phyloP scores from a whole-genome alignment of 805 yeast genomes.

The Cyberlindnera saturnus region DNA sequence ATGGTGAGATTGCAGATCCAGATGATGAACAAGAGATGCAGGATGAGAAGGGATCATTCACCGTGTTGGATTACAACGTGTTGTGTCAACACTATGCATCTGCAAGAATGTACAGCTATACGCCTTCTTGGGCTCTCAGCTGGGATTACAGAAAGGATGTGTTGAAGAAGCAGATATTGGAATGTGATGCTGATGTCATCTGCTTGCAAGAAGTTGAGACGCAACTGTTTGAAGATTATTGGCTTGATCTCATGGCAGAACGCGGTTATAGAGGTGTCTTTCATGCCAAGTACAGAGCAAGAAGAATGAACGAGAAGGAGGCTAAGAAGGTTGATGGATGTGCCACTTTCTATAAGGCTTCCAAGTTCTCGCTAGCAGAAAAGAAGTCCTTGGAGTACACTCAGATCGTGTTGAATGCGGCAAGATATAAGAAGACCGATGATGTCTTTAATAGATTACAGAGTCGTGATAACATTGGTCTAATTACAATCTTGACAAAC shows the following conservation, averaged over 20 bases:
- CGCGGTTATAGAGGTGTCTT: constrained; percentile 78
- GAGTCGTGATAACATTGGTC: constrained; percentile 91
- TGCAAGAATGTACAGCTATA: constrained; percentile 82
- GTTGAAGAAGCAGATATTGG: constrained; percentile 65
- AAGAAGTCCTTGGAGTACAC: constrained; percentile 79
- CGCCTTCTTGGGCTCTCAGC: constrained; percentile 94
- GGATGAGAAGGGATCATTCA: constrained; percentile 42
- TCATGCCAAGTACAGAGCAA: constrained; percentile 86
- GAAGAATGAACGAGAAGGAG: constrained; percentile 76
- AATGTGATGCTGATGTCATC: constrained; percentile 64
- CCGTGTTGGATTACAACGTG: constrained; percentile 83
- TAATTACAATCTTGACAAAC: constrained; percentile 70
- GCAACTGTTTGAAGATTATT: constrained; percentile 75
- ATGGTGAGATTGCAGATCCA: constrained; percentile 49
- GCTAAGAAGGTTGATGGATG: constrained; percentile 95
- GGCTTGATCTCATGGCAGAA: constrained; percentile 68
- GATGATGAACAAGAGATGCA: constrained; percentile 23
- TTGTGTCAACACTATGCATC: constrained; percentile 96
- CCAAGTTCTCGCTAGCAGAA: constrained; percentile 64
- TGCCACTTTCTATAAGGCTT: constrained; percentile 79
- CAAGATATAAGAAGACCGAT: constrained; percentile 85
- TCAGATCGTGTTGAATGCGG: constrained; percentile 70
- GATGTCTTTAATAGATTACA: constrained; percentile 94
- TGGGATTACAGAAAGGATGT: constrained; percentile 87
- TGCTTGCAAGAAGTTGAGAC: constrained; percentile 97